Evolutionary conservation across 23 red algal species (phyloP).

Genomic region (Gracilaria caudata): DNA sequence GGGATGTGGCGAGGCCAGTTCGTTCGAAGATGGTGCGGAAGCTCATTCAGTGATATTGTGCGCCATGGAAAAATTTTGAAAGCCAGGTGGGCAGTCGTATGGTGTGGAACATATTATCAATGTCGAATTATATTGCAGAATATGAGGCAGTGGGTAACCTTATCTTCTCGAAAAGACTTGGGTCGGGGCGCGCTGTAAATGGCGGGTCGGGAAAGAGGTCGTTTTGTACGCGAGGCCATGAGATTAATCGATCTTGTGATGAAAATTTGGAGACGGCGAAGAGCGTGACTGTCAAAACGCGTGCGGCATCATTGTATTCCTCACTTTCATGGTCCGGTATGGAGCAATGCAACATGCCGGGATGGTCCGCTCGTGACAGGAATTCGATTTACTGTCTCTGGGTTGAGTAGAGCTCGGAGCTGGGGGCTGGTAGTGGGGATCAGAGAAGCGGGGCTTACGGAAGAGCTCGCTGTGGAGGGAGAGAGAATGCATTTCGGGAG

Average conservation of each 20-base stretch:
- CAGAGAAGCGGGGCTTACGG: not conserved
- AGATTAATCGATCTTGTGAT: conserved; percentile 6
- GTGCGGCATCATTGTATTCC: not conserved
- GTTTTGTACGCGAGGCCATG: conserved; percentile 33
- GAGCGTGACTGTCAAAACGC: not conserved
- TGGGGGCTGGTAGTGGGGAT: not conserved
- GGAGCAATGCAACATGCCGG: conserved; percentile 31
- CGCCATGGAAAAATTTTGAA: not conserved
- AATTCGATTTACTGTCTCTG: not conserved
- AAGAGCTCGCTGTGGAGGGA: not conserved
- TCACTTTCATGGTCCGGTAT: not conserved
- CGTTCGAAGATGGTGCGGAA: not conserved
- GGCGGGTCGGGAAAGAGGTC: not conserved
- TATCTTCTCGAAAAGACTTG: conserved; percentile 12
- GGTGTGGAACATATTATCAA: conserved; percentile 39
- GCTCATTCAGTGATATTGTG: not conserved
- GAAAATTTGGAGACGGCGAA: conserved; percentile 5
- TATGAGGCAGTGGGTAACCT: not conserved
- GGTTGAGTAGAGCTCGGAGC: not conserved
- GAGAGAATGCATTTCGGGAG: not conserved
- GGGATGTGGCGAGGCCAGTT: not conserved
- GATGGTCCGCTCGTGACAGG: not conserved
- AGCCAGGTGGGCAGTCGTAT: not conserved
- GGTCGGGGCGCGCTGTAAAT: not conserved
- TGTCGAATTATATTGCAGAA: conserved; percentile 14